Conservation (phyloP, 352 stramenopile genomes). For the Phytophthora cryptogea region DNA sequence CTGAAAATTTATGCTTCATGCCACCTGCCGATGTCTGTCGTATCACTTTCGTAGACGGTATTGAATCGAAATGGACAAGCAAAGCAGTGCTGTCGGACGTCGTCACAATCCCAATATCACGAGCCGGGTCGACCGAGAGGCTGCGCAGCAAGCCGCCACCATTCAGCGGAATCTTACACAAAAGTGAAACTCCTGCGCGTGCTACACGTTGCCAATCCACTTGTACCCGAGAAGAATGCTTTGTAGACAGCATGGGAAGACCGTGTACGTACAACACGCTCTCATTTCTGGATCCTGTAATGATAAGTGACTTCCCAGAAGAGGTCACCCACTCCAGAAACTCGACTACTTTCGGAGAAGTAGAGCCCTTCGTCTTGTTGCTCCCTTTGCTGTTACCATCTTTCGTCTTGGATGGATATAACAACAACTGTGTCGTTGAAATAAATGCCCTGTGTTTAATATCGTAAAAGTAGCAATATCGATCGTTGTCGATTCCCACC, state of each 20-base stretch:
- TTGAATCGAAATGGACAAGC: constrained; percentile 42
- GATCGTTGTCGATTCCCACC: constrained; percentile 41
- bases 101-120: constrained; percentile 40
- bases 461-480: constrained; percentile 55
- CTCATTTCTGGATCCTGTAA: constrained; percentile 33
- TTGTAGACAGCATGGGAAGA: constrained; percentile 43
- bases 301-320: constrained; percentile 32
- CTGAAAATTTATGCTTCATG: neutral
- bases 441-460: constrained; percentile 29
- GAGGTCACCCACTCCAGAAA: constrained; percentile 34
- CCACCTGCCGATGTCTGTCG: constrained; percentile 1
- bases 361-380: constrained; percentile 2
- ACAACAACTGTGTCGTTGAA: constrained; percentile 43
- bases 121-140: constrained; percentile 48
- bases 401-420: constrained; percentile 16
- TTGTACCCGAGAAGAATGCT: constrained; percentile 25
- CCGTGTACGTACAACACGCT: constrained; percentile 44
- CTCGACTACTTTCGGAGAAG: constrained; percentile 16
- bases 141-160: constrained; percentile 25
- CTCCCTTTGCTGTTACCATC: constrained; percentile 5
- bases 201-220: constrained; percentile 52
- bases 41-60: constrained; percentile 29
- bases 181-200: constrained; percentile 41
- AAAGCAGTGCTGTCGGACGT: constrained; percentile 33
- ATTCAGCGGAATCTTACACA: constrained; percentile 34